phyloP scores from a whole-genome alignment of 768 basidiomycete species.

The Lentinula boryana region DNA sequence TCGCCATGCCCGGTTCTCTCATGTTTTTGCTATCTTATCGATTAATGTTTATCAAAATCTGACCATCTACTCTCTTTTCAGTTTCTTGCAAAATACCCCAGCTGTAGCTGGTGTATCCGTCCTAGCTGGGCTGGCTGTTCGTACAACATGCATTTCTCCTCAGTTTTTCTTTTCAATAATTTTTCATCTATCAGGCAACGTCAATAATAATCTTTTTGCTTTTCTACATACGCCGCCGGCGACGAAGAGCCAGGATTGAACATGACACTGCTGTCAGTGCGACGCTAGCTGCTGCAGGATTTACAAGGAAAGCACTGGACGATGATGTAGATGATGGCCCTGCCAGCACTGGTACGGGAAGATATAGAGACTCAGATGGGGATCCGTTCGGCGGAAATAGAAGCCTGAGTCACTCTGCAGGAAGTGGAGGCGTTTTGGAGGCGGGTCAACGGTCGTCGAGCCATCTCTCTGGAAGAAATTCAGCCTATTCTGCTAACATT shows the following conservation, averaged over 20 bases:
- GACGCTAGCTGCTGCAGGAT: conserved; percentile 64
- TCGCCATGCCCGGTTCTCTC: background rate
- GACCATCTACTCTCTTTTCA: conserved; percentile 16
- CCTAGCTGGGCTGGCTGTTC: conserved; percentile 74
- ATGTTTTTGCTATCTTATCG: background rate
- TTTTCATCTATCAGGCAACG: conserved; percentile 18
- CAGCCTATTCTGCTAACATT: conserved; percentile 30
- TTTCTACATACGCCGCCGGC: conserved; percentile 64
- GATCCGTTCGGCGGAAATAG: conserved; percentile 7
- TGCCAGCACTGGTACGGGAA: conserved; percentile 13
- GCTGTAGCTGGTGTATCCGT: conserved; percentile 92
- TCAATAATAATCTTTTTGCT: conserved; percentile 64
- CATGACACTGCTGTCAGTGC: conserved; percentile 70
- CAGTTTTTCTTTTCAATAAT: background rate
- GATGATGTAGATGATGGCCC: conserved; percentile 50
- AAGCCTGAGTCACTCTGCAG: background rate
- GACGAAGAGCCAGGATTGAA: conserved; percentile 54
- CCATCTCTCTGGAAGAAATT: conserved; percentile 25
- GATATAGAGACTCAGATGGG: background rate
- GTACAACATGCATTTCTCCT: background rate
- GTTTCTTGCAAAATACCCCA: conserved; percentile 85
- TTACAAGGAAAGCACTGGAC: conserved; percentile 60
- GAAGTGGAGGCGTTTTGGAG: conserved; percentile 22
- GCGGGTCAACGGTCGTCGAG: conserved; percentile 35
- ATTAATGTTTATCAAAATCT: background rate